Evolutionary conservation across 768 basidiomycete genomes (phyloP), one percentile per base, ranked within the genome.

Genomic region (Pulveroboletus sp.): DNA sequence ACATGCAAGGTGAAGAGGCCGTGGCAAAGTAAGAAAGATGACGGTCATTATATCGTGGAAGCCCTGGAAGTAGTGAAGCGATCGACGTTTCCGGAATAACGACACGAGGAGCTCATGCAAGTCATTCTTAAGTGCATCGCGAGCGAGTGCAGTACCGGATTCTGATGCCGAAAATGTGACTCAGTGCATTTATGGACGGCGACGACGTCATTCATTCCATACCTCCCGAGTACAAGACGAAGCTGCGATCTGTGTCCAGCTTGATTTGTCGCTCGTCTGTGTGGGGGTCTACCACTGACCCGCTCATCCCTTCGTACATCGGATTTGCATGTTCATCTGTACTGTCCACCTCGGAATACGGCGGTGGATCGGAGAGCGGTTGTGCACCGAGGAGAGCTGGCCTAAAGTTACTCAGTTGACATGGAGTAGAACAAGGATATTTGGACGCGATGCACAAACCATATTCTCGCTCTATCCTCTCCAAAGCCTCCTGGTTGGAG

Each of bases 41-140:
- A 96, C 91, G 1, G 90, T 87, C 18, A 91, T 75, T 38, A 97
- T 91, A 61, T 96, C 93, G 62, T 96, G 93, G 68, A 89, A 95
- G 39, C 93, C 93, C 83, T 94, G 65, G 58, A 94, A 95, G 67
- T 96, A 97, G 62, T 78, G 80, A 44, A 95, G 70, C 33, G 74
- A 78, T 11, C 84, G 84, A 47, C 84, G 77, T 62, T 76, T 81
- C 28, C 90, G 78, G 61, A 96, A 86, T 13, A 93, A 58, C 8
- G 80, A 73, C 4, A 91, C 82, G 47, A 96, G 78, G 30, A 95
- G 78, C 24, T 74, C 71, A 64, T 92, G 77, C 18, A 96, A 73
- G 39, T 81, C 75, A 21, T 68, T 66, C 69, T 94, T 82, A 21
- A 91, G 76, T 3, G 66, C 57, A 46, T 83, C 82, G 48, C 74